A percentile compares a stretch with the other conserved stretches of the same genome.
Evolutionary conservation across 2,329 filamentous ascomycete species (phyloP).

Genomic region (Fusarium illudens): DNA sequence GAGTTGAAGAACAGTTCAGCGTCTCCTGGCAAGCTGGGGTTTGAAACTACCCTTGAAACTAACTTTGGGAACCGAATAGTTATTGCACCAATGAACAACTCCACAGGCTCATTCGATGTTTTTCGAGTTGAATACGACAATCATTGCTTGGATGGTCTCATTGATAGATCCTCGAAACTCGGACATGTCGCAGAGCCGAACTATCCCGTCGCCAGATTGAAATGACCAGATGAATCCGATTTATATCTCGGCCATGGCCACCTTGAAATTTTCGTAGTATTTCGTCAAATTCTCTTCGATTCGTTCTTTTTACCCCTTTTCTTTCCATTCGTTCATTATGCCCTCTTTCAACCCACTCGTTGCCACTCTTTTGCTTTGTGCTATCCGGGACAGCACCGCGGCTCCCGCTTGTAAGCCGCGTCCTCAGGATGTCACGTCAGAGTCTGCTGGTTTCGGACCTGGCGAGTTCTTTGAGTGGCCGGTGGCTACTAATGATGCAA

Average conservation of each 20-base stretch:
- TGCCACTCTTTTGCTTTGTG: neutral
- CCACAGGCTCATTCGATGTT: neutral
- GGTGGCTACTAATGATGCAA: neutral
- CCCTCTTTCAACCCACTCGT: neutral
- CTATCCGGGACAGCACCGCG: neutral
- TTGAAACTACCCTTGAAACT: neutral
- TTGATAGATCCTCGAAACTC: neutral
- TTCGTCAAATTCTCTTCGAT: neutral
- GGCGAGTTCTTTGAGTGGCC: neutral
- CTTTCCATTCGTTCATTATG: neutral
- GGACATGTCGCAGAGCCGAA: neutral
- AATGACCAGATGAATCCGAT: neutral
- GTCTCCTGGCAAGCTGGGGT: neutral
- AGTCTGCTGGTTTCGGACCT: neutral
- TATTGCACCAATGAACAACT: neutral
- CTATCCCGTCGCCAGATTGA: rapidly evolving
- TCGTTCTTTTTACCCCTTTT: neutral
- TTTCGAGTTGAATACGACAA: neutral
- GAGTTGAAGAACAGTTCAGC: neutral
- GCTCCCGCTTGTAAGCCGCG: neutral
- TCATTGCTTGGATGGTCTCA: neutral
- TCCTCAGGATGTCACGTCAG: neutral
- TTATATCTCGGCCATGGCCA: neutral
- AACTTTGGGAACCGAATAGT: neutral
- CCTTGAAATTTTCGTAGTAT: neutral